Evolutionary conservation across 139 green algal genomes (phyloP).

Genomic region (Chlamydomonas sphaeroides): DNA sequence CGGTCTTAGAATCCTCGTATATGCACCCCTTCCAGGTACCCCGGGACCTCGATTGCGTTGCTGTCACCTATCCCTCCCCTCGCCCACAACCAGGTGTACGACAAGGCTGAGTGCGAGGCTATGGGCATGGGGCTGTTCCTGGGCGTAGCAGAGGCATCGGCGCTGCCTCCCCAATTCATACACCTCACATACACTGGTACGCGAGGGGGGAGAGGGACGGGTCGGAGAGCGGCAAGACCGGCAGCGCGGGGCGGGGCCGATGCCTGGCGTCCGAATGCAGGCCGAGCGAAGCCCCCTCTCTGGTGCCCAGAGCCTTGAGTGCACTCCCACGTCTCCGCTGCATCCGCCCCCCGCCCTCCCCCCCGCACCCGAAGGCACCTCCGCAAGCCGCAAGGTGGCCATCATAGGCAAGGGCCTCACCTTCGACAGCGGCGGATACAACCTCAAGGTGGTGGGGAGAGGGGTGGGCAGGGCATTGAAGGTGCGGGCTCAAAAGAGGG

Average conservation of each 20-base stretch:
- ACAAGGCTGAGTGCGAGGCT: conserved; percentile 88
- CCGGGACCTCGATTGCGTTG: too few species aligned
- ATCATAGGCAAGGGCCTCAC: conserved; percentile 95
- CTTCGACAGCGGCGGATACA: conserved; percentile 96
- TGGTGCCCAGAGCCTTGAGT: too few species aligned
- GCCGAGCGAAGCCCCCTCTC: too few species aligned
- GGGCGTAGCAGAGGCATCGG: conserved; percentile 87
- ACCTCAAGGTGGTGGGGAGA: conserved; percentile 87
- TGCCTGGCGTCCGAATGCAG: too few species aligned
- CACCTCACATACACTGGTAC: conserved; percentile 91
- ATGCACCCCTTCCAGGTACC: too few species aligned
- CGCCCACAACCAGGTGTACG: conserved; percentile 90
- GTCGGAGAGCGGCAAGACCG: too few species aligned
- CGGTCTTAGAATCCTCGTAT: too few species aligned
- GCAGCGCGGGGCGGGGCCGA: too few species aligned
- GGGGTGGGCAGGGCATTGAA: not conserved
- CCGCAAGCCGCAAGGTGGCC: conserved; percentile 58
- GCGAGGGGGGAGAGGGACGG: too few species aligned
- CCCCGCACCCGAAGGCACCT: not conserved
- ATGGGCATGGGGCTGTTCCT: conserved; percentile 96
- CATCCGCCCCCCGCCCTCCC: not conserved
- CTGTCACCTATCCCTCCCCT: too few species aligned
- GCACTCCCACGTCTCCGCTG: too few species aligned
- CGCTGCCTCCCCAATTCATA: conserved; percentile 94
- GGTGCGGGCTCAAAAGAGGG: too few species aligned